Conservation (phyloP, 2,329 filamentous ascomycete species). For the Sclerotinia minor region DNA sequence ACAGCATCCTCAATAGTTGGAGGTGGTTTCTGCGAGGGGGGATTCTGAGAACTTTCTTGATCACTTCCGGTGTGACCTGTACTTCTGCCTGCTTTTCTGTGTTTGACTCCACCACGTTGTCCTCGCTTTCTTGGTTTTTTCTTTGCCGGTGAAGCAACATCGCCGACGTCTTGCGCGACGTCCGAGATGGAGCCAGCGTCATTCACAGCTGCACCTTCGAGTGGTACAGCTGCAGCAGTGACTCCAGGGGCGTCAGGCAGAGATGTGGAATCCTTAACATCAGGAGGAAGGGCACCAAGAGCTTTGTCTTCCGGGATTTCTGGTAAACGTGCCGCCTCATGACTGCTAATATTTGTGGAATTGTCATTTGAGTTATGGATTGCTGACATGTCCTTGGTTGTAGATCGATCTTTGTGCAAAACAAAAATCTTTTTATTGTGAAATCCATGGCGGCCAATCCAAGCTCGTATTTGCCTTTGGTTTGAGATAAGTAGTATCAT, state of each 20-base stretch:
- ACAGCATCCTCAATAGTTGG: slow-evolving; percentile 60
- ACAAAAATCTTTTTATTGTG: not conserved
- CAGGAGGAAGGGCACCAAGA: not conserved
- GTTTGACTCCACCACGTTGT: slow-evolving; percentile 69
- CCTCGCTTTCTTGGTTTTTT: slow-evolving; percentile 65
- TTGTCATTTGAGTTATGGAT: slow-evolving; percentile 24
- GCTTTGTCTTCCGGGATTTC: slow-evolving; percentile 10
- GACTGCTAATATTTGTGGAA: not conserved
- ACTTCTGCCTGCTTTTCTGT: slow-evolving; percentile 52
- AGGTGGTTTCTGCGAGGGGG: slow-evolving; percentile 34
- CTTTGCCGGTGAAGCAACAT: slow-evolving; percentile 42
- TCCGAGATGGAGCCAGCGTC: slow-evolving; percentile 9
- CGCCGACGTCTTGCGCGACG: slow-evolving; percentile 6
- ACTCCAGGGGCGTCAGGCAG: not conserved
- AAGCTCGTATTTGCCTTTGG: slow-evolving; percentile 34
- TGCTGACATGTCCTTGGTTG: not conserved
- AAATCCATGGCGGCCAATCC: slow-evolving; percentile 40
- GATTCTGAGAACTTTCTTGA: slow-evolving; percentile 20
- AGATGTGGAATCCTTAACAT: not conserved
- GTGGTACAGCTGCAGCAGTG: not conserved
- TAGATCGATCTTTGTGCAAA: slow-evolving; percentile 32
- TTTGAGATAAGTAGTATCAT: slow-evolving; percentile 33
- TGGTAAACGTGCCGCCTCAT: slow-evolving; percentile 1
- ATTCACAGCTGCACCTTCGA: slow-evolving; percentile 11
- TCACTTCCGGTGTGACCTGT: slow-evolving; percentile 50